A percentile compares a stretch with the other conserved stretches of the same genome.
These are phyloP conservation scores for Lablab purpureus DNA, from an alignment of 306 rosid genomes.

Conservation along the genomic window DNA sequence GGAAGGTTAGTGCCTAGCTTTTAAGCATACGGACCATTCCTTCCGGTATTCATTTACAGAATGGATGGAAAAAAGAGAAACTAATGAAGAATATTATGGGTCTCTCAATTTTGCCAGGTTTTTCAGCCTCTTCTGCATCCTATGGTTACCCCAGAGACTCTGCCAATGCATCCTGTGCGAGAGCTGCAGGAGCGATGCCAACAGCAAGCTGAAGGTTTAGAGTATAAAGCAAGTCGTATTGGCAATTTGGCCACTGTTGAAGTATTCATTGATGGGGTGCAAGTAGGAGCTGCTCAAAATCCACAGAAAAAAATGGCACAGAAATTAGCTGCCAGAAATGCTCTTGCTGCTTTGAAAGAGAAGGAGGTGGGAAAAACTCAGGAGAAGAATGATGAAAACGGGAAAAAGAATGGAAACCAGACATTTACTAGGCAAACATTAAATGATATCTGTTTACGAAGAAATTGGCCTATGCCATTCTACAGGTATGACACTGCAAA, in stretches of 20 bases:
- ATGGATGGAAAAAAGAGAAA: slow-evolving; percentile 11
- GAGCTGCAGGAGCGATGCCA: slow-evolving; percentile 99
- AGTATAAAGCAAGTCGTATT: slow-evolving; percentile 87
- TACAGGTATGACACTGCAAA: slow-evolving; percentile 62
- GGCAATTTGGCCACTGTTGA: slow-evolving; percentile 95
- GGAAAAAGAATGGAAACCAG: slow-evolving; percentile 84
- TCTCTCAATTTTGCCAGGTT: slow-evolving; percentile 59
- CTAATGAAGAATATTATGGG: slow-evolving; percentile 21
- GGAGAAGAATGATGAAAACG: slow-evolving; percentile 74
- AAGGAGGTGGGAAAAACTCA: slow-evolving; percentile 72
- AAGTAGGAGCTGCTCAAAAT: slow-evolving; percentile 86
- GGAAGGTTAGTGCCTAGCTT: slow-evolving; percentile 67
- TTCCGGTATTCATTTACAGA: slow-evolving; percentile 8
- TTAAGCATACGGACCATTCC: slow-evolving; percentile 4
- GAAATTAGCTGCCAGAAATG: slow-evolving; percentile 96
- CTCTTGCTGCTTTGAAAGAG: slow-evolving; percentile 88
- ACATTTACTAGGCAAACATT: slow-evolving; percentile 93
- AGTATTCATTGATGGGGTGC: slow-evolving; percentile 94
- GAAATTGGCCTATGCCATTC: slow-evolving; percentile 98
- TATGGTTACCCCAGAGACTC: slow-evolving; percentile 98
- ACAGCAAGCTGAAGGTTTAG: slow-evolving; percentile 98
- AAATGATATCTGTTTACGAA: slow-evolving; percentile 90
- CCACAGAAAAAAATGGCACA: slow-evolving; percentile 99
- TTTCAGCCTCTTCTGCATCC: slow-evolving; percentile 96
- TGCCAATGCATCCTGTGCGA: slow-evolving; percentile 99